Percentiles rank a stretch among this genome's conserved stretches.
Conservation (phyloP, 805 yeast species). For the Candida adriatica region DNA sequence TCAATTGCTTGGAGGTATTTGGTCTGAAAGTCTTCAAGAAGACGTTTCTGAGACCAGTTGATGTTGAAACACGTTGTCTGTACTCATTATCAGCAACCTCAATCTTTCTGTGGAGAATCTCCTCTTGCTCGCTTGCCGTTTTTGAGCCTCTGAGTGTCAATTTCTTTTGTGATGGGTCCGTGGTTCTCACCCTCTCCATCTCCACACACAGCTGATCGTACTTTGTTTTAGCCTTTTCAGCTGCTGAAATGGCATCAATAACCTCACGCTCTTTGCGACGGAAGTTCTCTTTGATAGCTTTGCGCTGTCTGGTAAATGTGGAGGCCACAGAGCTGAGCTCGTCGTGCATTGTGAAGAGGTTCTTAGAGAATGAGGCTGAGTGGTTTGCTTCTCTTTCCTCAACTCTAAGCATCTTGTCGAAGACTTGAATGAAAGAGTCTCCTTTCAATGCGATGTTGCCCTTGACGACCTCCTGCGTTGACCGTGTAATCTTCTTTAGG, state of each 20-base stretch:
- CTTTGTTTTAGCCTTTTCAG: slow-evolving; percentile 79
- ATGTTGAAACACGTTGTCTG: slow-evolving; percentile 63
- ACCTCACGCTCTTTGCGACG: slow-evolving; percentile 79
- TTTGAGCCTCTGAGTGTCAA: slow-evolving; percentile 75
- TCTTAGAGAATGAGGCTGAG: slow-evolving; percentile 68
- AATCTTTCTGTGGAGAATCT: slow-evolving; percentile 74
- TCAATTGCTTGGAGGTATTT: slow-evolving; percentile 58
- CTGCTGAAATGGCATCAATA: slow-evolving; percentile 69
- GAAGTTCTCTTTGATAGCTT: slow-evolving; percentile 74
- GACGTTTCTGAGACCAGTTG: slow-evolving; percentile 68
- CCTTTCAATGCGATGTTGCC: slow-evolving; percentile 38
- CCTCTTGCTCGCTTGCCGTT: slow-evolving; percentile 80
- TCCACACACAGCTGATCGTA: slow-evolving; percentile 81
- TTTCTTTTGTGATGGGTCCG: slow-evolving; percentile 81
- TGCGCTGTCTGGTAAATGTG: slow-evolving; percentile 67
- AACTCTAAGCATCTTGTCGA: slow-evolving; percentile 63
- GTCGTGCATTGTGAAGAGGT: slow-evolving; percentile 78
- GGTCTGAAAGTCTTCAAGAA: slow-evolving; percentile 74
- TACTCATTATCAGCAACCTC: slow-evolving; percentile 84
- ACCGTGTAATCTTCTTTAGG: slow-evolving; percentile 59
- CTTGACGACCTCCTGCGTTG: slow-evolving; percentile 43
- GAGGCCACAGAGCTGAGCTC: slow-evolving; percentile 68
- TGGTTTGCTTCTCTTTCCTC: slow-evolving; percentile 74
- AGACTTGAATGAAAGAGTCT: slow-evolving; percentile 59
- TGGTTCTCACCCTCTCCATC: slow-evolving; percentile 68